phyloP scores from a whole-genome alignment of 768 basidiomycete species.

The Cystoderma amianthinum region DNA sequence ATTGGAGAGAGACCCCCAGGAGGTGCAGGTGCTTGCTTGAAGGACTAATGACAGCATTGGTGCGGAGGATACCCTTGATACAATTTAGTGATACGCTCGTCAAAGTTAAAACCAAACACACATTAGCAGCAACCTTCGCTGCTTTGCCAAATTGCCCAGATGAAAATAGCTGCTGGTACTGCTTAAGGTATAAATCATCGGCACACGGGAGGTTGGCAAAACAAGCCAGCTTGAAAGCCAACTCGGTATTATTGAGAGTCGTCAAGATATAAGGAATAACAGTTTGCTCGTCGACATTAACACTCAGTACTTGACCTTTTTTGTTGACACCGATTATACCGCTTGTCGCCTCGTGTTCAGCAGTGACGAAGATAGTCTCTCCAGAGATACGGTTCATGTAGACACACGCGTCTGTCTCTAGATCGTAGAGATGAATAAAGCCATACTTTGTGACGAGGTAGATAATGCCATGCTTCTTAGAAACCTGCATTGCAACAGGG shows the following conservation, averaged over 20 bases:
- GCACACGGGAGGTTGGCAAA: conserved; percentile 96
- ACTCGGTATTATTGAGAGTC: conserved; percentile 93
- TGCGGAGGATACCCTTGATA: conserved; percentile 96
- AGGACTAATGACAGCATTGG: conserved; percentile 88
- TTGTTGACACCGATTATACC: conserved; percentile 99
- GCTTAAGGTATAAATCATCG: conserved; percentile 91
- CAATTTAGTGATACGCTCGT: too few relatives aligned
- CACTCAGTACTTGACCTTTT: conserved; percentile 97
- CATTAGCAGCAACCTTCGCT: conserved; percentile 95
- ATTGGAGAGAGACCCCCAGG: conserved; percentile 56
- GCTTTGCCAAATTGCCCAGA: conserved; percentile 88
- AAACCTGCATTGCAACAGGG: conserved; percentile 99
- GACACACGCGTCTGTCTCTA: conserved; percentile 93
- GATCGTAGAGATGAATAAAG: conserved; percentile 98
- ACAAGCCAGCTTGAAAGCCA: conserved; percentile 96
- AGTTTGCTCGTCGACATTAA: conserved; percentile 94
- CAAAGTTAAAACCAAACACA: too few relatives aligned
- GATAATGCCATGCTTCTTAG: conserved; percentile 92
- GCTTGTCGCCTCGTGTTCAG: conserved; percentile 88
- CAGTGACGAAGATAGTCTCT: conserved; percentile 98
- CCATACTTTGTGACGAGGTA: conserved; percentile 99
- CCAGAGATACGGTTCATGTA: conserved; percentile 99
- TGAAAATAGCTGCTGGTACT: conserved; percentile 89
- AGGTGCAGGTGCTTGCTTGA: too few relatives aligned
- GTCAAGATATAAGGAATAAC: conserved; percentile 92